Evolutionary conservation across 73 alveolate genomes (phyloP).

Genomic region (Paramecium octaurelia): DNA sequence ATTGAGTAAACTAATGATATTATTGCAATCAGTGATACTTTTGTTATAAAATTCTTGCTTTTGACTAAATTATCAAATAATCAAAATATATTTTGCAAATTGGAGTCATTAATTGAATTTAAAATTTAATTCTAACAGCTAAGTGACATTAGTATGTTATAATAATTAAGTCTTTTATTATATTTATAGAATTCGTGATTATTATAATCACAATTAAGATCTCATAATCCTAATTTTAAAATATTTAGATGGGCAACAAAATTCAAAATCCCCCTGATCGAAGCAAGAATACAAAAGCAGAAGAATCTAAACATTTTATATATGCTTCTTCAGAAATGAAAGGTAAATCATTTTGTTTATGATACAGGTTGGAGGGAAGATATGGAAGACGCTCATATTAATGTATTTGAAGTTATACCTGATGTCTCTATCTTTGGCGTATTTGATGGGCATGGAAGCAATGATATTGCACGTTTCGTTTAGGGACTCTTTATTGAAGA

Average conservation of each 20-base stretch:
- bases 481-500: conserved; percentile 67
- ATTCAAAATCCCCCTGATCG: conserved; percentile 60
- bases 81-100: too few relatives aligned
- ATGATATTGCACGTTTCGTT: conserved; percentile 85
- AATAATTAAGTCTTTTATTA: conserved; percentile 34
- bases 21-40: too few relatives aligned
- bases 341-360: conserved; percentile 70
- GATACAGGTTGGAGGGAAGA: conserved; percentile 70
- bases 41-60: too few relatives aligned
- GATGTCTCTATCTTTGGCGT: conserved; percentile 86
- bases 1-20: too few relatives aligned
- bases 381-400: conserved; percentile 90
- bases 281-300: conserved; percentile 47
- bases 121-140: not conserved
- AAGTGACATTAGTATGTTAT: not conserved
- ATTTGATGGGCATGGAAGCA: conserved; percentile 97
- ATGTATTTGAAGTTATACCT: conserved; percentile 59
- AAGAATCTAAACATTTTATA: conserved; percentile 42
- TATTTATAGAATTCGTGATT: not conserved
- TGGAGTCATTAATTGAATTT: not conserved
- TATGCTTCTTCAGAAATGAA: conserved; percentile 89
- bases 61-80: too few relatives aligned
- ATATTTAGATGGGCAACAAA: conserved; percentile 68
- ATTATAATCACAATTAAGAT: conserved; percentile 15
- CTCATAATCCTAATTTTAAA: not conserved